These are phyloP conservation scores for Dendrobium officinale DNA, from an alignment of 106 monocot genomes.

Conservation along the genomic window DNA sequence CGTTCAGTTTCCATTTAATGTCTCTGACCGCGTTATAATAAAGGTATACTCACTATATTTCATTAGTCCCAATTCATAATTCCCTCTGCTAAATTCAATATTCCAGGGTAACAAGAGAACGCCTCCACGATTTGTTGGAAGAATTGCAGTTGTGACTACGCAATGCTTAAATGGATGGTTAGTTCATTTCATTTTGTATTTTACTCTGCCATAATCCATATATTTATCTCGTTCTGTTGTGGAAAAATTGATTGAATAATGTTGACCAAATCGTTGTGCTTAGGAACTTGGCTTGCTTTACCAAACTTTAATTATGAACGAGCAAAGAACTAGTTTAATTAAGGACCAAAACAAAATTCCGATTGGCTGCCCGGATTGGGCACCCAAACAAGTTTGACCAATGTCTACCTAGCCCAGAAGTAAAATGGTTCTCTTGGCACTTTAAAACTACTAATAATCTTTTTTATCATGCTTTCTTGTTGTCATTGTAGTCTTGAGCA, in stretches of 20 bases:
- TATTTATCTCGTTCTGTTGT: neutral
- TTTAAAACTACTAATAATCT: too few species aligned
- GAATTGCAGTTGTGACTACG: conserved; percentile 75
- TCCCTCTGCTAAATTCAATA: neutral
- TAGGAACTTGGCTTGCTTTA: too few species aligned
- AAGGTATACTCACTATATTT: conserved; percentile 44
- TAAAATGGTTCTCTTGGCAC: too few species aligned
- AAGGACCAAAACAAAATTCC: too few species aligned
- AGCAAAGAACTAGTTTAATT: too few species aligned
- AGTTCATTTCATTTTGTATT: conserved; percentile 14
- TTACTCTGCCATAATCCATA: neutral
- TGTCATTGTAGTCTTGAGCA: too few species aligned
- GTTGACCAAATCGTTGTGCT: too few species aligned
- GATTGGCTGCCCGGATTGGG: too few species aligned
- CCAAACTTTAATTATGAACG: too few species aligned
- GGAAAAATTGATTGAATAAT: neutral
- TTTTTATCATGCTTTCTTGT: too few species aligned
- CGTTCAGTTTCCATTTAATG: conserved; percentile 78
- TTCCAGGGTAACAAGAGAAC: conserved; percentile 91
- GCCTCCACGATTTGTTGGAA: conserved; percentile 77
- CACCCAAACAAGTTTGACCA: too few species aligned
- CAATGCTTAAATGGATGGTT: conserved; percentile 97
- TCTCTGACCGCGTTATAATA: conserved; percentile 82
- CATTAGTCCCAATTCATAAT: neutral
- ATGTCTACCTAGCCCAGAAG: too few species aligned